Evolutionary conservation across 2,329 filamentous ascomycete species (phyloP), one percentile per base, ranked within the genome.

Genomic region (Arthrobotrys entomopaga): DNA sequence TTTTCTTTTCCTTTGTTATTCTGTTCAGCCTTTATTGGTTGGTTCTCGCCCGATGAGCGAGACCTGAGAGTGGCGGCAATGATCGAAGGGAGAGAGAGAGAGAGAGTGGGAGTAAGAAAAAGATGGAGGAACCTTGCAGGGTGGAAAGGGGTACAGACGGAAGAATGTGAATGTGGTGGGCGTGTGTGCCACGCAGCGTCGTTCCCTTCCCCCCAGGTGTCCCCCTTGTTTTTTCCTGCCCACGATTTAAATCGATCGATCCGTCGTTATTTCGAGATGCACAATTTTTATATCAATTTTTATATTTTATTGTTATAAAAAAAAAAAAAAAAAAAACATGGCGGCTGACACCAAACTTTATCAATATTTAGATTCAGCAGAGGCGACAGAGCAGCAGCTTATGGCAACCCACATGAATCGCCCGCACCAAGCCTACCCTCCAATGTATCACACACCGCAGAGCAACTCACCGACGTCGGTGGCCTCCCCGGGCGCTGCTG

Each of bases 381-480:
- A 73, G 50, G 61, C 69, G 54, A 61, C 61, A 49, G 69, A 73
- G 69, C 69, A 65, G 29, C 29, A 34, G 29, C 29, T 34, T 73
- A 90, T 90, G 88, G 87, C 88, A 76, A 85, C 87, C 78, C 85
- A 87, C 78, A 89, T 90, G 86, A 88, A 87, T 81, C 85, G 88
- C 78, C 82, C 86, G 76, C 71, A 75, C 64, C 71, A 75, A 75
- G 81, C 85, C 53, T 97, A 96, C 81, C 93, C 93, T 78, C 92
- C 92, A 74, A 96, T 97, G 81, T 97, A 97, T 81, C 92, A 97
- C 82, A 96, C 93, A 16, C 93, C 93, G 65, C 93, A 97, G 83
- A 96, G 93, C 66, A 96, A 94, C 82, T 97, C 94, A 65, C 94
- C 94, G 56, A 92, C 92, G 43, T 96, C 93, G 58, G 93, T 97